A percentile compares a stretch with the other conserved stretches of the same genome.
These are phyloP conservation scores for Fusarium luffae DNA, from an alignment of 2,329 filamentous ascomycete species.

Conservation along the genomic window DNA sequence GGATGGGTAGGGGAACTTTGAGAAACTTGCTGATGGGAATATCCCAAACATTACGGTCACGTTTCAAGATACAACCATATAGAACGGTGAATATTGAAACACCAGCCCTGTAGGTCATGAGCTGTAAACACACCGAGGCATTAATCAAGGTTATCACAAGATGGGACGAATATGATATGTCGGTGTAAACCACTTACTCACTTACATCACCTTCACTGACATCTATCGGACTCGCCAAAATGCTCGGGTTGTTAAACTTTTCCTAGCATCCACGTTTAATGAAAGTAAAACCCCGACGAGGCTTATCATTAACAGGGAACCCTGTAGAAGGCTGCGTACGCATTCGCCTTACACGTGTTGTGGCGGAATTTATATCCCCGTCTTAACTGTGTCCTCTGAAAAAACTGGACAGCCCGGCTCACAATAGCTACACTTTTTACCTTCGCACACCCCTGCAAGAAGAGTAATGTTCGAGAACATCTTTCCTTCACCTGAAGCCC, in stretches of 20 bases:
- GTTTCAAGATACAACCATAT: conserved; percentile 34
- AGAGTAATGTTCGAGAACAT: conserved; percentile 25
- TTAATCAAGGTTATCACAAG: conserved; percentile 6
- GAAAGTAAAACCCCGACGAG: conserved; percentile 21
- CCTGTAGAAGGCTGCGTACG: conserved; percentile 14
- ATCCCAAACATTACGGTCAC: conserved; percentile 32
- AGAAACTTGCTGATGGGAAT: conserved; percentile 18
- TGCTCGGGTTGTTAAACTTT: neutral
- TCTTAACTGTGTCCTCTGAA: neutral
- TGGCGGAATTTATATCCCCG: conserved; percentile 1
- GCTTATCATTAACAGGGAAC: conserved; percentile 13
- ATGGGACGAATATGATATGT: conserved; percentile 8
- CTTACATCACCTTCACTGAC: neutral
- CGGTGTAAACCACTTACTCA: neutral
- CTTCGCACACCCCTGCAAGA: conserved; percentile 2
- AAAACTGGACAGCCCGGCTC: neutral
- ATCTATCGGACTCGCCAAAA: neutral
- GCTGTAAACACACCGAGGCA: conserved; percentile 5
- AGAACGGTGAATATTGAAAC: conserved; percentile 37
- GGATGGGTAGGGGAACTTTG: neutral
- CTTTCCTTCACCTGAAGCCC: conserved; percentile 22
- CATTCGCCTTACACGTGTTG: neutral
- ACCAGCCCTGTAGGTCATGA: conserved; percentile 14
- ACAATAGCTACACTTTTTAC: conserved; percentile 15
- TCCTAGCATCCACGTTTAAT: conserved; percentile 3